Evolutionary conservation across 2,329 filamentous ascomycete genomes (phyloP).

Genomic region (Aspergillus felis): DNA sequence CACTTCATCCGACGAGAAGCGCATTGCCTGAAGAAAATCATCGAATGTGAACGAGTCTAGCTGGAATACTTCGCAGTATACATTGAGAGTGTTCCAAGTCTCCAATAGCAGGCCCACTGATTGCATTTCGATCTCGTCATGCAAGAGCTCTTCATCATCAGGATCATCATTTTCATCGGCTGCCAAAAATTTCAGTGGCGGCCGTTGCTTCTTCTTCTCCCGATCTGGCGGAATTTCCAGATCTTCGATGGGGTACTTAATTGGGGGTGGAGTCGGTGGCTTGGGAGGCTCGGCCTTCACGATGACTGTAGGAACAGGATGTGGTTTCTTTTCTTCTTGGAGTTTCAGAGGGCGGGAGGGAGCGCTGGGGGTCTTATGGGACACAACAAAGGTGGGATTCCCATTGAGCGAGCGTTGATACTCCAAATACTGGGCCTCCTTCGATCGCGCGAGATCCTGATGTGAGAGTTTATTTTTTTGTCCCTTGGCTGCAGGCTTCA

Average conservation of each 20-base stretch:
- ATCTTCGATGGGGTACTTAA: slow-evolving; percentile 96
- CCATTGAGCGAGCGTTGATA: slow-evolving; percentile 45
- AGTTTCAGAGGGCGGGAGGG: slow-evolving; percentile 29
- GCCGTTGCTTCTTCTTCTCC: slow-evolving; percentile 62
- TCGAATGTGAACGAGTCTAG: slow-evolving; percentile 98
- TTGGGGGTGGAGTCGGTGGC: slow-evolving; percentile 66
- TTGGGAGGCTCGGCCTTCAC: slow-evolving; percentile 48
- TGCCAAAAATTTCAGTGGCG: slow-evolving; percentile 73
- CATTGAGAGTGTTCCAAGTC: slow-evolving; percentile 94
- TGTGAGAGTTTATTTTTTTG: slow-evolving; percentile 56
- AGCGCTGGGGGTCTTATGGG: slow-evolving; percentile 24
- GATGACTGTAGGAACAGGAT: slow-evolving; percentile 34
- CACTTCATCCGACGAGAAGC: slow-evolving; percentile 66
- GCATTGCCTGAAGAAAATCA: slow-evolving; percentile 86
- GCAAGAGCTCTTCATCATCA: slow-evolving; percentile 44
- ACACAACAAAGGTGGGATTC: slow-evolving; percentile 39
- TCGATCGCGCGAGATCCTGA: slow-evolving; percentile 45
- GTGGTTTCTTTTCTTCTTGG: slow-evolving; percentile 33
- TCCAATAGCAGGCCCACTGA: slow-evolving; percentile 83
- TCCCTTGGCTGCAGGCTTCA: slow-evolving; percentile 69
- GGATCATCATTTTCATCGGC: slow-evolving; percentile 56
- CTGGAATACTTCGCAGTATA: slow-evolving; percentile 93
- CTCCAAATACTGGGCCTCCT: slow-evolving; percentile 47
- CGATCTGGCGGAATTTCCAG: slow-evolving; percentile 69
- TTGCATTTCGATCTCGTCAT: slow-evolving; percentile 64